Conservation (phyloP, 129 eudicot genomes). For the Saussurea involucrata region DNA sequence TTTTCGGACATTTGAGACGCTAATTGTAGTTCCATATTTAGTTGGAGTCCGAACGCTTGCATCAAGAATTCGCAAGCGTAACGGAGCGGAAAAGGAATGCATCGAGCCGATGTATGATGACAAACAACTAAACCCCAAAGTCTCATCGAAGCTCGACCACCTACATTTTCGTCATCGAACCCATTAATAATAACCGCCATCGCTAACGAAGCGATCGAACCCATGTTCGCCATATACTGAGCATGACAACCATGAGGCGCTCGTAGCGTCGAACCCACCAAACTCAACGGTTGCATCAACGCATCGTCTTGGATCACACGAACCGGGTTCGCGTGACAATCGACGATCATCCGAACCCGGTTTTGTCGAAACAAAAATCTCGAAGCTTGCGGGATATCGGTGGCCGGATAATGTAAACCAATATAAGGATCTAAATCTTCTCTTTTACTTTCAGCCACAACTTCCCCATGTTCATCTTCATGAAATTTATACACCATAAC, state of each 20-base stretch:
- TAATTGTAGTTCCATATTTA: conserved; percentile 82
- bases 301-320: conserved; percentile 66
- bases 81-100: conserved; percentile 73
- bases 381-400: conserved; percentile 95
- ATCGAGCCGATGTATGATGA: conserved; percentile 82
- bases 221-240: conserved; percentile 97
- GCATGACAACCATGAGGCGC: conserved; percentile 98
- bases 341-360: conserved; percentile 84
- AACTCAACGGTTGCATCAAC: conserved; percentile 66
- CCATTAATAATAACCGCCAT: conserved; percentile 80
- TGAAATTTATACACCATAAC: conserved; percentile 97
- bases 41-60: conserved; percentile 92
- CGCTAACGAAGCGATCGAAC: conserved; percentile 77
- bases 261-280: conserved; percentile 88
- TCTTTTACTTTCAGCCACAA: conserved; percentile 82
- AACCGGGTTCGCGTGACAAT: conserved; percentile 62
- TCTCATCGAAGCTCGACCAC: conserved; percentile 45
- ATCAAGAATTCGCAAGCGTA: conserved; percentile 91
- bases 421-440: conserved; percentile 76
- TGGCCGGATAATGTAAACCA: conserved; percentile 94
- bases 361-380: conserved; percentile 74
- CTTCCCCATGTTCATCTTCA: conserved; percentile 98
- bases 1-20: conserved; percentile 72
- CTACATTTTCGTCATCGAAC: conserved; percentile 46
- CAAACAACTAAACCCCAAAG: conserved; percentile 96